Base-by-base conservation (phyloP, 2,329 filamentous ascomycete species). In the Trichoderma simmonsii region DNA sequence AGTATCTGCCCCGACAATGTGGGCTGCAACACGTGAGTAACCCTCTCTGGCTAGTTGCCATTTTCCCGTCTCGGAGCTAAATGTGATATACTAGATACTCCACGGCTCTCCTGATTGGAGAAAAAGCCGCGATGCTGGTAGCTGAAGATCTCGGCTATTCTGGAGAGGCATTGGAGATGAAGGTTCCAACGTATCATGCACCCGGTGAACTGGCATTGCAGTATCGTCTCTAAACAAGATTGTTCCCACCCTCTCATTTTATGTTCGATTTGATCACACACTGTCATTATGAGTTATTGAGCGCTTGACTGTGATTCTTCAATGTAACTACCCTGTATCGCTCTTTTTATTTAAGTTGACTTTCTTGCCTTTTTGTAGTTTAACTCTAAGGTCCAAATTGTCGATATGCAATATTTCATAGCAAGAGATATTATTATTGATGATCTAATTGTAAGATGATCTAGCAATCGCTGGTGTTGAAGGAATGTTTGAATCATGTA, bases 1-100 rank as follows among this genome's bases (percentile, higher is more conserved):
- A 79, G 80, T 73, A 74, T 82, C 11, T 72, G 74, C 21, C 79
- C 79, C 1, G 32, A 74, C 18, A 84, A 83, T 36, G 80, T 86
- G 6, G 81, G 77, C 21, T 81, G 81, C 4, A 85, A 86, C 69
- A 84, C 83, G 1, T 69, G 36, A 69, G 66, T 61, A 26, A 15
- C 36, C 3, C 39, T 48, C 14, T n/a, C 32, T 39, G 9, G 12
- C 26, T 28, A 3, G 21, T 14, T n/a, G 4, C n/a, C 11, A 15
- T 18, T 57, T 15, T 18, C 21, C 6, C 36, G 21, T n/a, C 34
- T 36, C 24, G 32, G 30, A 39, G 26, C 64, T 67, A n/a, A 65
- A 2, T 34, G n/a, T n/a, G 26, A 24, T 26, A 18, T 11, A n/a
- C n/a, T n/a, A 69, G 66, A 30, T 69, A 69, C 57, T 69, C 66